Base-by-base conservation (phyloP, 2,329 filamentous ascomycete genomes). In the Achaetomium macrosporum region DNA sequence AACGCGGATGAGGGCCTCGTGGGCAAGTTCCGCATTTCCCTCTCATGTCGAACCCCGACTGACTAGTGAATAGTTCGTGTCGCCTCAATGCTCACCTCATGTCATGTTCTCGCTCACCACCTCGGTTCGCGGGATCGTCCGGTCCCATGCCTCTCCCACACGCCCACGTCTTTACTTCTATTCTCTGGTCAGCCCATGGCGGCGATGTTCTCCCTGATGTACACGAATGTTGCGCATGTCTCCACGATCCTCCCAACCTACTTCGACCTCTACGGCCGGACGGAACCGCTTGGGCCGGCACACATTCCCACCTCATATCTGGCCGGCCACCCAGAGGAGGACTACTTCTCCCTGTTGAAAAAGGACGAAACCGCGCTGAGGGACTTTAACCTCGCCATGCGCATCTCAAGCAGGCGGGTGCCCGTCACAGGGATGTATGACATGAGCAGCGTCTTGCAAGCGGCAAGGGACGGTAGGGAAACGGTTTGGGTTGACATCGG, bases 401-500 rank as follows among this genome's bases (percentile, higher is more conserved):
- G 58, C 36, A 42, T 63, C 52, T 53, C 55, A 13, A 53, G 60
- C 41, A 47, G 54, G 53, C 36, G 59, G 33, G 55, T 65, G 52
- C 65, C 64, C 2, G 58, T 64, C 6, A 60, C 61, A 1, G 65
- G 65, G 2, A 59, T 63, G 15, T 67, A 66, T 51, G 60, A 64
- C 44, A 62, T 66, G 49, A 20, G 36, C 7, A 57, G 56, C 55
- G 58, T 66, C 8, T 47, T 62, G 44, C 5, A 55, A 42, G 25
- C 31, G n/a, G 31, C 42, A 1, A 17, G 20, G 37, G 44, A 15
- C 2, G 31, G 50, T 25, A 57, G 51, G 39, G 55, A 48, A 11
- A 37, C 47, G n/a, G 50, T 64, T 12, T 65, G 68, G 51, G 62
- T 69, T 12, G 67, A 69, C 49, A 55, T 69, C 8, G 67, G 66